Evolutionary conservation across 2,329 filamentous ascomycete species (phyloP), one percentile per base, ranked within the genome.

Genomic region (Fusarium scirpi): DNA sequence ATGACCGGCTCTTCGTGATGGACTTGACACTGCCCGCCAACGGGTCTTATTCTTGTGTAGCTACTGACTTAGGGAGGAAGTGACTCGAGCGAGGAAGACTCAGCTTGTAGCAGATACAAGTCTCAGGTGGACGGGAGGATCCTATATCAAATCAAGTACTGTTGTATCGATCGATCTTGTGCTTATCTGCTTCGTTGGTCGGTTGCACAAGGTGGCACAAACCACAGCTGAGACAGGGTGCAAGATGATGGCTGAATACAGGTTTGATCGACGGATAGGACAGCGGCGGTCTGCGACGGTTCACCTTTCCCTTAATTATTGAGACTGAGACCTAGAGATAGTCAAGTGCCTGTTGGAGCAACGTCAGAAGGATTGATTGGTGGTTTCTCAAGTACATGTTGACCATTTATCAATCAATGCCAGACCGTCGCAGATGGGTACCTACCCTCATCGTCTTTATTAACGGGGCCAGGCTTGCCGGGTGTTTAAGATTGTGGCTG

Each of bases 111-210:
- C 29, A 49, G 32, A 58, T 22, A 61, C 51, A 53, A 54, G 58
- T 24, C 46, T 30, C 24, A 46, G 22, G 40, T 41, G 53, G 27
- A 29, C 27, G 27, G 27, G 43, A 51, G 40, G 20, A 56, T 18
- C 43, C 58, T 48, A 29, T 27, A 48, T 44, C 38, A 45, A 63
- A 54, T 44, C 29, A 54, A 63, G 58, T 25, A 25, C 18, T n/a
- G 48, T 56, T 30, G 34, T 43, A 62, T 58, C 32, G 56, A 69
- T 69, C 51, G 67, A 70, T 70, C 62, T 69, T 70, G 67, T 70
- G 54, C 59, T 55, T 47, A 58, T 46, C 52, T 66, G 40, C 52
- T 27, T 48, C 54, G 59, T 29, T 69, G 55, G 47, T 29, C 41
- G 47, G 59, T 65, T 54, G 49, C 43, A 61, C 58, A 71, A 38